phyloP scores from a whole-genome alignment of 2,329 filamentous ascomycete genomes.

The Pseudocercospora fuligena region DNA sequence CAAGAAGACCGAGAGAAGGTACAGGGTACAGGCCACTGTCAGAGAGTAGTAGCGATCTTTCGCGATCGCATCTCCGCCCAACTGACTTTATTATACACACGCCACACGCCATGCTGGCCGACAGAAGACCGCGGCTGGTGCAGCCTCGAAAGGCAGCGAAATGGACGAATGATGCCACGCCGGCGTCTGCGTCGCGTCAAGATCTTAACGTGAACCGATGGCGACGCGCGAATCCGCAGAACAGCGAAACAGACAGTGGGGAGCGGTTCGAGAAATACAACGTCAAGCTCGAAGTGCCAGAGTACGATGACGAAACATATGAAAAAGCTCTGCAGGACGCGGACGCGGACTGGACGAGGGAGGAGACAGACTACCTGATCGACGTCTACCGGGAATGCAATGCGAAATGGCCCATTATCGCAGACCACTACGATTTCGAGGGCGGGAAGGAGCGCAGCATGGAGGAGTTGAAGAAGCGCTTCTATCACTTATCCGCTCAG shows the following conservation, averaged over 20 bases:
- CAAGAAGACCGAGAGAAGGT: not conserved
- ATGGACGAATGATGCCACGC: slow-evolving; percentile 18
- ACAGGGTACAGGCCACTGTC: not conserved
- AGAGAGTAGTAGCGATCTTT: not conserved
- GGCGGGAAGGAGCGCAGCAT: slow-evolving; percentile 62
- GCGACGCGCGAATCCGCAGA: slow-evolving; percentile 15
- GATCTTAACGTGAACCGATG: slow-evolving; percentile 18
- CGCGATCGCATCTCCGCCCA: not conserved
- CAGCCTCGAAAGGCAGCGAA: slow-evolving; percentile 25
- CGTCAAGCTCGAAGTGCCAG: slow-evolving; percentile 74
- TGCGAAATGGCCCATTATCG: slow-evolving; percentile 87
- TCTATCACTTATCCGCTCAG: slow-evolving; percentile 83
- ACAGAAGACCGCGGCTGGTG: slow-evolving; percentile 6
- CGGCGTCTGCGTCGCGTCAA: slow-evolving; percentile 3
- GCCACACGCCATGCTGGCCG: not conserved
- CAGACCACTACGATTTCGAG: slow-evolving; percentile 73
- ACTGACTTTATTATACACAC: not conserved
- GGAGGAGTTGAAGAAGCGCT: slow-evolving; percentile 89
- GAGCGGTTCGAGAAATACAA: slow-evolving; percentile 83
- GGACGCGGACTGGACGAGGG: slow-evolving; percentile 82
- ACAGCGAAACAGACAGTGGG: slow-evolving; percentile 10
- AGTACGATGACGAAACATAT: slow-evolving; percentile 89
- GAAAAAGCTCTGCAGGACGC: slow-evolving; percentile 70
- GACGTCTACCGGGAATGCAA: slow-evolving; percentile 76
- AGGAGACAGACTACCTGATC: slow-evolving; percentile 93